A percentile compares a stretch with the other conserved stretches of the same genome.
Conservation (phyloP, 2,329 filamentous ascomycete genomes). For the Monosporascus sp. region DNA sequence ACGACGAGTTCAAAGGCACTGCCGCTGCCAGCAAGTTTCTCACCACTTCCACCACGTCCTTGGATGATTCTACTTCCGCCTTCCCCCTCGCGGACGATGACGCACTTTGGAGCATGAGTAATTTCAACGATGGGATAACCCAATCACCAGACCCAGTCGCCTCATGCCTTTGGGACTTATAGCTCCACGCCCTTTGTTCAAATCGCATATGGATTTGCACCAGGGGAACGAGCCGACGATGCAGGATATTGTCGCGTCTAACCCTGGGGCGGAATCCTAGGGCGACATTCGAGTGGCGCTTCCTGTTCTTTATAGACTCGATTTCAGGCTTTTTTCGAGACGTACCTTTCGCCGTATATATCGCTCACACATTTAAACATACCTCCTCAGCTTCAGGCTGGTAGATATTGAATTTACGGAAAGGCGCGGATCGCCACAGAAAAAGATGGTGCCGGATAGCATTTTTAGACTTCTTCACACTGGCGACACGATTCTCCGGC, state of each 20-base stretch:
- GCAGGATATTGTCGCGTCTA: neutral
- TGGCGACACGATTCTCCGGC: neutral
- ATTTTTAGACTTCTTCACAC: neutral
- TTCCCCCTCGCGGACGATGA: slow-evolving; percentile 44
- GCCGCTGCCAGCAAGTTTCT: slow-evolving; percentile 41
- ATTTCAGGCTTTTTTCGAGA: too few relatives aligned
- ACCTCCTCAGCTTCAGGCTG: neutral
- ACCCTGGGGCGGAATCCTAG: neutral
- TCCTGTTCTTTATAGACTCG: too few relatives aligned
- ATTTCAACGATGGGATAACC: slow-evolving; percentile 30
- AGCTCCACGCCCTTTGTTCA: neutral
- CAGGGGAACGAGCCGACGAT: neutral
- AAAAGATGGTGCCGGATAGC: neutral
- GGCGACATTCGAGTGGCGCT: neutral
- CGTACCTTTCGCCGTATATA: neutral
- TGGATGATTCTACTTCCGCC: slow-evolving; percentile 34
- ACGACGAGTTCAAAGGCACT: slow-evolving; percentile 49
- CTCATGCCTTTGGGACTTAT: slow-evolving; percentile 22
- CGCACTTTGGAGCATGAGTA: slow-evolving; percentile 32
- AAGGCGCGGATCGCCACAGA: neutral
- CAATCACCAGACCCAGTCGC: slow-evolving; percentile 28
- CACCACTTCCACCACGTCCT: slow-evolving; percentile 28
- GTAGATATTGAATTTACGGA: neutral
- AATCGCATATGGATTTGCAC: neutral
- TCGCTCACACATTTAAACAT: neutral